Evolutionary conservation across 768 basidiomycete species (phyloP), one percentile per base, ranked within the genome.

Genomic region (Kwoniella dejecticola): DNA sequence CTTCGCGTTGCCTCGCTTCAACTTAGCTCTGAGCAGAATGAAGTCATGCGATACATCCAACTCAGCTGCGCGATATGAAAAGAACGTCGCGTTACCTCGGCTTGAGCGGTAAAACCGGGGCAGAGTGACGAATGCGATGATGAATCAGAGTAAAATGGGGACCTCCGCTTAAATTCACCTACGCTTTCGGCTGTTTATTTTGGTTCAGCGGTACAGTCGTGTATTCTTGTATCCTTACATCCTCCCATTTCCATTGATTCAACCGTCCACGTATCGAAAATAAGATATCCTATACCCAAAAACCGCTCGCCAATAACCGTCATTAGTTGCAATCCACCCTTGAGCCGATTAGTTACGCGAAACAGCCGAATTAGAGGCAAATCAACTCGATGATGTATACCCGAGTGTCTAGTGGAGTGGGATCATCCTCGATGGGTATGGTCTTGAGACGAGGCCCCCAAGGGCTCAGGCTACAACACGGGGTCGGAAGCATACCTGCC

Each of bases 401-500:
- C 27, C 48, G 58, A 60, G 58, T 50, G 1, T 40, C 49, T 8
- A 42, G 58, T 23, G 58, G 49, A 23, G 21, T 52, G 15, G 58
- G 58, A 17, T 60, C 58, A 41, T 52, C 50, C 23, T 50, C 58
- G 2, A 42, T 60, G 21, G 58, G 58, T 21, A 24, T 38, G 12
- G 46, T 52, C 19, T 4, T 60, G 21, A 52, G 58, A 53, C n/a
- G 58, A 19, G 6, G 33, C 42, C 46, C 36, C 24, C 47, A 60
- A 0, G 58, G 57, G 24, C 27, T 41, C 19, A 50, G 21, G 15
- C 40, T 50, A n/a, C 33, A 48, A 15, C 57, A 45, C 41, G 57
- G 48, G 19, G 23, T 29, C 15, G 52, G 13, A 0, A 42, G 52
- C 17, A 19, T 41, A 30, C 5, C 52, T 3, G 0, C 41, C 15